Base-by-base conservation (phyloP, 2,329 filamentous ascomycete species). In the Curvularia lunata region DNA sequence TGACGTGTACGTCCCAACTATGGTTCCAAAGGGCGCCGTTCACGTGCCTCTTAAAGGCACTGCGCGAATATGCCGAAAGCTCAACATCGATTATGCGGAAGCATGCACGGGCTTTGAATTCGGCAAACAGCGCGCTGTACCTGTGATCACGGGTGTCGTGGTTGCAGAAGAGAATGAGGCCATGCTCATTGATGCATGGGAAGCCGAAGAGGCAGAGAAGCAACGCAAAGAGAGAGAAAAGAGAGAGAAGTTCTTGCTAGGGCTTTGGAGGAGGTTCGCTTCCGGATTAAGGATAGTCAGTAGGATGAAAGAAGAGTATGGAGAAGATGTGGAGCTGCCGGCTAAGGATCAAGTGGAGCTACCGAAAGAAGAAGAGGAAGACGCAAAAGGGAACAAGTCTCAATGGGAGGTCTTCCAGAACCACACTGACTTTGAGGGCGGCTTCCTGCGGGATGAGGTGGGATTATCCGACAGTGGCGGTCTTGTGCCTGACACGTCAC, bases 31-130 rank as follows among this genome's bases (percentile, higher is more conserved):
- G 40, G 94, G 95, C 0, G 93, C 93, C 2, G 85, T 90, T 0
- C 95, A 99, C 73, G 83, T 98, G 1, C 92, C 92, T 0, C 88
- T 88, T 52, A 86, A 89, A 45, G 91, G 91, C 0, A 89, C 88
- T 0, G 87, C 89, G 30, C 88, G 88, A 47, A 85, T 97, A 1
- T 97, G 94, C 75, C 92, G 91, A 73, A 88, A 90, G 60, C 81
- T 99, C 0, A 86, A 87, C 4, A 89, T 98, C 37, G 92, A 97
- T 71, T 96, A 88, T 67, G 95, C 95, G 0, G 95, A 98, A 77
- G 95, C 95, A 1, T 95, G 97, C 2, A 93, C 93, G 0, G 95
- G 92, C 1, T 99, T 99, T 73, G 95, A 99, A 72, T 99, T 98
- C 74, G 94, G 94, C 0, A 89, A 95, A 67, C 90, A 95, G 59